Base-by-base conservation (phyloP, 2,329 filamentous ascomycete species). In the Gaeumannomyces sp. region DNA sequence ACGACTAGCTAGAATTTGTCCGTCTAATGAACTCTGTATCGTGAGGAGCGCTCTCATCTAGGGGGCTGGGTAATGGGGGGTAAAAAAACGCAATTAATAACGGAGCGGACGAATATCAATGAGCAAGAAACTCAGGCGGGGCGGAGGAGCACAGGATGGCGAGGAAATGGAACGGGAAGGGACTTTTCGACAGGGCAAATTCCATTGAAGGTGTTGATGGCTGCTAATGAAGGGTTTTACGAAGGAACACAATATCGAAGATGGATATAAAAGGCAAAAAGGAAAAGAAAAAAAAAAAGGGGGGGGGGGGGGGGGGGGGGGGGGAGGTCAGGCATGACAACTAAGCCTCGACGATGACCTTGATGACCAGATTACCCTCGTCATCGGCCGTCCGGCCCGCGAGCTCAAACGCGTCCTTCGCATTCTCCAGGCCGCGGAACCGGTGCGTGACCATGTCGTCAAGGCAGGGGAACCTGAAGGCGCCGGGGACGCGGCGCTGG, bases 321-420 rank as follows among this genome's bases (percentile, higher is more conserved):
- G 13, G 35, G 3, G 11, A 35, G 13, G 16, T 38, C 13, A 1
- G 35, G 35, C 13, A 16, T 14, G n/a, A n/a, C n/a, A 38, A 16
- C 13, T 33, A 64, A 45, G 79, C 80, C 64, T 86, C 80, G 29
- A 86, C 80, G 65, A 92, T 82, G 11, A 93, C 90, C 78, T 93
- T 93, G 68, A 93, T 78, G 10, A 93, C 89, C 68, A 93, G 75
- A 13, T 86, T 87, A 0, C 89, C 89, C 22, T 85, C 77, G 28
- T 85, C 86, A 68, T 93, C 90, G 71, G 87, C 87, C 14, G 88
- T 86, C 75, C 83, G 86, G 0, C 83, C 87, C 0, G 90, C 91
- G 84, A 91, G 89, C 61, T 85, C 83, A 70, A 93, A 93, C 0
- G 89, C 90, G 35, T 85, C 80, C n/a, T 82, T 81, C 14, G 88